Base-by-base conservation (phyloP, 2,329 filamentous ascomycete species). In the Ceratocystis diversiconidia region DNA sequence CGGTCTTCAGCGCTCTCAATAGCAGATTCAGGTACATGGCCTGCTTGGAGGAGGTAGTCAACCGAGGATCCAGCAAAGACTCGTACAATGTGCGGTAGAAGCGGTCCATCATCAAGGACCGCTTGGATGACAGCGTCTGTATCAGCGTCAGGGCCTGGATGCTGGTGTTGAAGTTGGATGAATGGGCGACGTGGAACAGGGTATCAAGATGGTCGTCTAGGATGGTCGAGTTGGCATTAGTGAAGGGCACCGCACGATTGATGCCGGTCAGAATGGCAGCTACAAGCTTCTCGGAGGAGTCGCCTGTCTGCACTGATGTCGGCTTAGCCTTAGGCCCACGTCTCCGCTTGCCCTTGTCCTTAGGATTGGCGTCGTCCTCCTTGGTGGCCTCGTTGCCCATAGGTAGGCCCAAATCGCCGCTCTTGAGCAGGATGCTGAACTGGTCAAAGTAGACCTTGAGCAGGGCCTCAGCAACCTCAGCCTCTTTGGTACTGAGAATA, bases 141-240 rank as follows among this genome's bases (percentile, higher is more conserved):
- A 99, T 95, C 61, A 99, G 79, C 77, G 96, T 88, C 69, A 99
- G 82, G 43, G 94, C 92, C 75, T 99, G 94, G 46, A 99, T 90
- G 73, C 91, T 94, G 0, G 94, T 99, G 77, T 97, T 99, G 82
- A 99, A 97, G 75, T 99, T 99, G 66, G 92, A 90, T 0, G 92
- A 97, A 76, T 99, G 94, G 0, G 94, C 95, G 71, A 99, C 94
- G 71, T 85, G 87, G 81, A 96, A 99, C 30, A 99, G 82, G 2
- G 92, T 96, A 73, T 97, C 88, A 66, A 99, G 83, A 72, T 99
- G 92, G 67, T 87, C 85, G 72, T 95, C 89, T 69, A 97, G 84
- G 28, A 85, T 88, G 69, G 52, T 66, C 32, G 44, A 22, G 72
- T 94, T 89, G 0, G 88, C 85, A 69, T 87, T 87, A 10, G 91